Percentiles rank a stretch among this genome's conserved stretches.
Evolutionary conservation across 2,329 filamentous ascomycete species (phyloP).

Genomic region (Colletotrichum brevisporum): DNA sequence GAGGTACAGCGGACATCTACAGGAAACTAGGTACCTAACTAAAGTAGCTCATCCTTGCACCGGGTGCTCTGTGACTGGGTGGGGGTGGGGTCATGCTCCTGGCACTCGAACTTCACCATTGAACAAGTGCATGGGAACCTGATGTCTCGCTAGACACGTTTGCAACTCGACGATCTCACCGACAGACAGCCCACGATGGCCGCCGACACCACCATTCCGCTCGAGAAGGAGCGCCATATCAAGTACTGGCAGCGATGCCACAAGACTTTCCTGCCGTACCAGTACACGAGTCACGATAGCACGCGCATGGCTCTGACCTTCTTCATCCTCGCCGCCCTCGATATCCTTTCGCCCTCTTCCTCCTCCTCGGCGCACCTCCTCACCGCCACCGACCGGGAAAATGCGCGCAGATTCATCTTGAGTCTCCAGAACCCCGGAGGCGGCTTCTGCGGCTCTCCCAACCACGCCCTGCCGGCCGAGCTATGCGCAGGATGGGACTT

Average conservation of each 20-base stretch:
- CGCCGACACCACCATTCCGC: slow-evolving; percentile 46
- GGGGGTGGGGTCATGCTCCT: too few species aligned
- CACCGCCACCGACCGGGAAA: slow-evolving; percentile 58
- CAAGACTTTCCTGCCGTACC: slow-evolving; percentile 82
- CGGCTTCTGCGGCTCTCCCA: slow-evolving; percentile 90
- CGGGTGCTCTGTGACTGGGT: too few species aligned
- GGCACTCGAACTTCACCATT: too few species aligned
- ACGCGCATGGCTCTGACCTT: slow-evolving; percentile 91
- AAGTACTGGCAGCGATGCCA: slow-evolving; percentile 95
- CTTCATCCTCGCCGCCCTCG: slow-evolving; percentile 89
- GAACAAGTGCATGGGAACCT: not conserved
- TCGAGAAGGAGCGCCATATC: slow-evolving; percentile 79
- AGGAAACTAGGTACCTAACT: too few species aligned
- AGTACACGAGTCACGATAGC: slow-evolving; percentile 91
- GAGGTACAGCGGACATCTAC: too few species aligned
- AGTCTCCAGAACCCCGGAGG: slow-evolving; percentile 87
- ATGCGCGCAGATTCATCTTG: slow-evolving; percentile 83
- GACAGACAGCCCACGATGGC: slow-evolving; percentile 39
- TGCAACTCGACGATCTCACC: not conserved
- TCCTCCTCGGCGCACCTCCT: slow-evolving; percentile 57
- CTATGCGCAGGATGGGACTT: slow-evolving; percentile 45
- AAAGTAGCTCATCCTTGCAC: too few species aligned
- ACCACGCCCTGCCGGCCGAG: slow-evolving; percentile 63
- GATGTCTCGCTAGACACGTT: not conserved
- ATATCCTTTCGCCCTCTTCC: slow-evolving; percentile 77